Evolutionary conservation across 2,329 filamentous ascomycete species (phyloP), one percentile per base, ranked within the genome.

Genomic region (Zymoseptoria tritici): DNA sequence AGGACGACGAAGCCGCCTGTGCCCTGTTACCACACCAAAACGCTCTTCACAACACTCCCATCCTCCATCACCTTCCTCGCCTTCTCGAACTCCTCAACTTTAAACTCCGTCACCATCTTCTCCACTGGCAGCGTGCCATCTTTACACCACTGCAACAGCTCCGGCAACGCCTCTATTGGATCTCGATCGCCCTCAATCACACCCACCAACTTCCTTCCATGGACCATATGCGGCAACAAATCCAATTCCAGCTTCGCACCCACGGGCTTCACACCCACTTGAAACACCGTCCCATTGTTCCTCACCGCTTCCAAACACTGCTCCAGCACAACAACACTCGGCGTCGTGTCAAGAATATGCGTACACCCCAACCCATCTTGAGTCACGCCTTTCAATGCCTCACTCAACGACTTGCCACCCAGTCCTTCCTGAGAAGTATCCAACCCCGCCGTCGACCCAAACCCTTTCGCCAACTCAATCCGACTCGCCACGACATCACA

Each of bases 331-430:
- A 73, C 60, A 56, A 73, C 64, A 2, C 74, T 70, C 0, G 76
- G 79, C 1, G 77, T 81, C 0, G 78, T 80, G 56, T 82, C 80
- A 42, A 82, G 71, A 24, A 73, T 73, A 13, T 78, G 71, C 2
- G 74, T 77, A 2, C 75, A 71, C 0, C 78, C 78, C 0, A 74
- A 54, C 0, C 64, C 66, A 1, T 64, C 64, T 0, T 70, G 74
- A 51, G 26, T 68, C 60, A 55, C 42, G 3, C 60, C 57, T n/a
- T 62, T 62, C 49, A 66, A 55, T 21, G 63, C 64, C 4, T 62
- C 54, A 36, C 50, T 21, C 56, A 46, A 22, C 19, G 57, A 53
- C n/a, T 59, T 58, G 3, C 50, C 58, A 7, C 36, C 54, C 26
- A 66, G 22, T 8, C 57, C 57, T 19, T 63, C 62, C 52, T 59